Conservation (phyloP, 164 flowering plant genomes). For the Aristolochia contorta region DNA sequence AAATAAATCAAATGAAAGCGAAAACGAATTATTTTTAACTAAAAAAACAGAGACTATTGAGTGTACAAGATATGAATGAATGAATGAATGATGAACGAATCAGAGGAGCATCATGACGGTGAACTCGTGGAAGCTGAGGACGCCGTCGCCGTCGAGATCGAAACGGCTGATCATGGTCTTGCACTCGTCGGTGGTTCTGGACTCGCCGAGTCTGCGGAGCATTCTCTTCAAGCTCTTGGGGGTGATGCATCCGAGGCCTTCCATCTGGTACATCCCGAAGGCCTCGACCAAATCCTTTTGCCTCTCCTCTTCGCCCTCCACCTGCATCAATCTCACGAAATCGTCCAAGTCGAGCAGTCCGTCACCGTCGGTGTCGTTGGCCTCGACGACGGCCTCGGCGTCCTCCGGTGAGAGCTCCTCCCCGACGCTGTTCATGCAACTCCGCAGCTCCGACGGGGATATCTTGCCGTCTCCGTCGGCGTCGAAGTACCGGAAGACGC, state of each 20-base stretch:
- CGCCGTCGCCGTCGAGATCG: slow-evolving; percentile 36
- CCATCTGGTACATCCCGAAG: slow-evolving; percentile 15
- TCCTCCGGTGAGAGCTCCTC: slow-evolving; percentile 6
- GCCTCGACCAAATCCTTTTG: slow-evolving; percentile 12
- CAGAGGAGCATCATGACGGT: slow-evolving; percentile 25
- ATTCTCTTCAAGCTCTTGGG: slow-evolving; percentile 17
- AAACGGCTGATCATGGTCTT: slow-evolving; percentile 23
- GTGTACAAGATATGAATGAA: too few species aligned
- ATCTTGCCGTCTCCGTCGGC: slow-evolving; percentile 23
- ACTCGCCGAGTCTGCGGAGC: slow-evolving; percentile 20
- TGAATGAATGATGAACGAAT: not conserved
- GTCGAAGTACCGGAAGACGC: slow-evolving; percentile 25
- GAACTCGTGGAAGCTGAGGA: slow-evolving; percentile 35
- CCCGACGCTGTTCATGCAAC: slow-evolving; percentile 10
- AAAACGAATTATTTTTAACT: too few species aligned
- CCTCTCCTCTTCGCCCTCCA: slow-evolving; percentile 11
- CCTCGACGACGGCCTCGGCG: slow-evolving; percentile 4
- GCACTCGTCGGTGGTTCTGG: slow-evolving; percentile 26
- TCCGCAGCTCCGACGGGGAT: slow-evolving; percentile 16
- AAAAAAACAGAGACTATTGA: too few species aligned
- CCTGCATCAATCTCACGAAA: slow-evolving; percentile 7
- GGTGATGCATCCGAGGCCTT: slow-evolving; percentile 11
- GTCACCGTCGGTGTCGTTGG: slow-evolving; percentile 11
- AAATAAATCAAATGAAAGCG: too few species aligned
- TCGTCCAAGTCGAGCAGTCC: slow-evolving; percentile 13